Base-by-base conservation (phyloP, 345 rosid genomes). In the Geranium brycei region DNA sequence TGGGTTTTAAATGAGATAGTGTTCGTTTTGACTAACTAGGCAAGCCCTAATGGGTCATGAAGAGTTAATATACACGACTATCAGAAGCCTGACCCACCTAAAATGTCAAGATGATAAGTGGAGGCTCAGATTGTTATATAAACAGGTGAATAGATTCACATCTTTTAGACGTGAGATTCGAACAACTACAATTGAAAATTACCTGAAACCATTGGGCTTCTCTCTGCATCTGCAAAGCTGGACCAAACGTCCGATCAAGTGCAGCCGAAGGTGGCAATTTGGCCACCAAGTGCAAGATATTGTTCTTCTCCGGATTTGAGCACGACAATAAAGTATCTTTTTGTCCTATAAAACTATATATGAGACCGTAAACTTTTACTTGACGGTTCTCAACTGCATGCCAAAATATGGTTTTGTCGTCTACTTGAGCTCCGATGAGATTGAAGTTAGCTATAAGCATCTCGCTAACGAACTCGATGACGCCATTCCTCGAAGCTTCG, bases 191-290 rank as follows among this genome's bases (percentile, higher is more conserved):
- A 32, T 32, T 2, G 38, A 4, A 4, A 40, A 1, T 40, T 56
- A 69, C 72, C 62, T 58, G 31, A 30, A 69, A 69, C 72, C 72
- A 69, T 41, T 61, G 4, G 11, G 61, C 15, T 17, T 67, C 70
- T 0, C 35, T 14, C 3, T 67, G 70, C 4, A 67, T 15, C 7
- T 67, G 70, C 0, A 62, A n/a, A 5, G 72, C 72, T 17, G 53
- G 38, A 38, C 72, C 72, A 2, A 64, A 65, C 30, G 60, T 19
- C 31, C n/a, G 59, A 63, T 64, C 18, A 4, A 69, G 68, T 30
- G 16, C 38, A n/a, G 17, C 2, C 1, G 58, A 4, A n/a, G 67
- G 35, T 57, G 62, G 11, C 62, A 35, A 5, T 13, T 8, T 47
- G 13, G 53, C 59, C 40, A 63, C 70, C 4, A 67, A 16, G 55